Conservation (phyloP, 306 rosid genomes). For the Citrullus amarus region DNA sequence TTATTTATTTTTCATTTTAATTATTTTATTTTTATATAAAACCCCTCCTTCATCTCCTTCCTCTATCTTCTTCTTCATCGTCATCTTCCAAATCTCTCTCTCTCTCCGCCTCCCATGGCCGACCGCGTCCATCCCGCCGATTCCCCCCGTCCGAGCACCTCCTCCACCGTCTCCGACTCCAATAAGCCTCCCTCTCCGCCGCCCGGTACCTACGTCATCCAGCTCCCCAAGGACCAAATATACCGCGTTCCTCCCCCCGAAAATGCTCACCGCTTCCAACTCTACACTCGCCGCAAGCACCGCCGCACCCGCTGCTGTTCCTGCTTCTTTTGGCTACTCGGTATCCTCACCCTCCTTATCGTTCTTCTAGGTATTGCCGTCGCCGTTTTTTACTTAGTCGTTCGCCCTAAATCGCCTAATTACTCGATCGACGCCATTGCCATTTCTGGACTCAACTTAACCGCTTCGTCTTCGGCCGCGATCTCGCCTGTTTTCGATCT, state of each 20-base stretch:
- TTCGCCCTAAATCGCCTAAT: conserved; percentile 44
- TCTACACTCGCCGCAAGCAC: conserved; percentile 21
- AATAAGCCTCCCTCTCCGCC: conserved; percentile 7
- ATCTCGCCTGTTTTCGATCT: conserved; percentile 42
- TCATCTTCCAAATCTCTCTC: not conserved
- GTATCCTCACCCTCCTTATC: conserved; percentile 16
- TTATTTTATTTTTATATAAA: not conserved
- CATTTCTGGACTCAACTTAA: conserved; percentile 34
- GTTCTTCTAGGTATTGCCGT: conserved; percentile 31
- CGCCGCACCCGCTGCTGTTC: conserved; percentile 23
- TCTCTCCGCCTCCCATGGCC: conserved; percentile 26
- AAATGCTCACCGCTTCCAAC: conserved; percentile 36
- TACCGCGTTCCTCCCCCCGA: conserved; percentile 81
- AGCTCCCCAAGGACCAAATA: conserved; percentile 64
- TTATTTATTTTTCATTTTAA: not conserved
- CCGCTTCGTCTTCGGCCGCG: conserved; percentile 11
- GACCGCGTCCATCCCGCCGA: conserved; percentile 57
- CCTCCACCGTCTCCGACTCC: conserved; percentile 2
- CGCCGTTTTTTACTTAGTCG: conserved; percentile 46
- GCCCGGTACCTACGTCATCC: conserved; percentile 53
- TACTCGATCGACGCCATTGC: conserved; percentile 39
- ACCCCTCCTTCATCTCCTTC: not conserved
- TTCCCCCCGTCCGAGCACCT: conserved; percentile 18
- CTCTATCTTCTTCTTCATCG: not conserved
- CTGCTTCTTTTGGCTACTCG: conserved; percentile 39